phyloP scores from a whole-genome alignment of 106 monocot species.

The Hemerocallis citrina region DNA sequence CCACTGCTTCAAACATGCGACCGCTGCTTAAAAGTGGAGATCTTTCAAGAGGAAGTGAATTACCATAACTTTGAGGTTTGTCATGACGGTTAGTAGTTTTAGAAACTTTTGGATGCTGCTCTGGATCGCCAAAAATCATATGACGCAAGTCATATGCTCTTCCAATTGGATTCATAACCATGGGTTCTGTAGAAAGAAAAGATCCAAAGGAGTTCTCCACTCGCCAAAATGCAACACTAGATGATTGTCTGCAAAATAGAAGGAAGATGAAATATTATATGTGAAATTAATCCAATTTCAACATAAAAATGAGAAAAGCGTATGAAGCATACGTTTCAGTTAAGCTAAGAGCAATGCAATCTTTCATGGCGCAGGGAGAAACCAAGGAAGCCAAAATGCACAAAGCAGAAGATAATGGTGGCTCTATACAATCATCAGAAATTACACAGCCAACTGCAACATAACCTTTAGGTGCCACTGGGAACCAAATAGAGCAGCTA shows the following conservation, averaged over 20 bases:
- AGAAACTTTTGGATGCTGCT: slow-evolving; percentile 13
- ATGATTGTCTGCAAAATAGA: slow-evolving; percentile 28
- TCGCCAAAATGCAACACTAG: slow-evolving; percentile 70
- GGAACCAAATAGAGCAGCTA: slow-evolving; percentile 86
- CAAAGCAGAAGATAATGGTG: slow-evolving; percentile 66
- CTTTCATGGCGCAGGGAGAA: slow-evolving; percentile 60
- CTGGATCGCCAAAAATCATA: slow-evolving; percentile 32
- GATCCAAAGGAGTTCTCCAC: slow-evolving; percentile 92
- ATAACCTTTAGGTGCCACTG: slow-evolving; percentile 85
- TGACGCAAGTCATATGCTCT: slow-evolving; percentile 84
- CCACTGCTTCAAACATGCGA: slow-evolving; percentile 60
- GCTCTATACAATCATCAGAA: slow-evolving; percentile 42
- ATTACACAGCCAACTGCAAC: slow-evolving; percentile 87
- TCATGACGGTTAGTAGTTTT: slow-evolving; percentile 14
- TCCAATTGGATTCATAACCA: slow-evolving; percentile 28
- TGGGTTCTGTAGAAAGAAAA: slow-evolving; percentile 55
- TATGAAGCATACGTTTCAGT: slow-evolving; percentile 28
- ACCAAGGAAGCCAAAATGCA: slow-evolving; percentile 82
- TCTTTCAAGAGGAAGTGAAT: slow-evolving; percentile 26
- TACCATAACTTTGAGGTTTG: slow-evolving; percentile 14
- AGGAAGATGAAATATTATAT: neutral
- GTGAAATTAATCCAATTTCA: neutral
- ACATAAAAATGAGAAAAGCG: slow-evolving; percentile 7
- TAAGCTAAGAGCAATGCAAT: slow-evolving; percentile 61
- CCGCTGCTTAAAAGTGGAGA: slow-evolving; percentile 34